phyloP scores from a whole-genome alignment of 1,139 yeast genomes.

The Geotrichum fermentans region DNA sequence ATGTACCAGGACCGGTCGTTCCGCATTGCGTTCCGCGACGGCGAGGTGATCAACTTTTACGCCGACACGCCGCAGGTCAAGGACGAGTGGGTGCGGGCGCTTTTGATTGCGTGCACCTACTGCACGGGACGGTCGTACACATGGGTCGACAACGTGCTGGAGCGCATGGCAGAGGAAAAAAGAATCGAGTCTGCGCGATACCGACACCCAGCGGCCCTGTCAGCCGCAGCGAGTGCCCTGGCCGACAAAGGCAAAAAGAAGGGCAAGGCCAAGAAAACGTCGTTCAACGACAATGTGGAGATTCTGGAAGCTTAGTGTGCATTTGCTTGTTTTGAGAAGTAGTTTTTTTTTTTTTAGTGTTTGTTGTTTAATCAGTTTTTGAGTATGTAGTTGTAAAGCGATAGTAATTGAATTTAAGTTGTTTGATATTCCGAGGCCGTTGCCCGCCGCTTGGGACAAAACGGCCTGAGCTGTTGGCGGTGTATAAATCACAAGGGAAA shows the following conservation, averaged over 20 bases:
- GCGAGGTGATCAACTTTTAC: slow-evolving; percentile 60
- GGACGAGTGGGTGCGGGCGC: slow-evolving; percentile 49
- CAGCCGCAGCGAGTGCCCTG: background rate
- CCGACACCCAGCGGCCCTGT: slow-evolving; percentile 10
- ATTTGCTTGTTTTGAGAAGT: background rate
- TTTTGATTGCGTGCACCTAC: slow-evolving; percentile 30
- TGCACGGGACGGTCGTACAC: slow-evolving; percentile 31
- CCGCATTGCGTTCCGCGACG: slow-evolving; percentile 57
- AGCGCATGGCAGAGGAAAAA: slow-evolving; percentile 14
- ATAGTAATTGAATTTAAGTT: background rate
- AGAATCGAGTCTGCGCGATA: slow-evolving; percentile 12
- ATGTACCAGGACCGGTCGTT: slow-evolving; percentile 42
- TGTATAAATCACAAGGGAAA: too few relatives aligned
- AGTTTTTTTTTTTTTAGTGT: background rate
- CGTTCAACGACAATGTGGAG: slow-evolving; percentile 8
- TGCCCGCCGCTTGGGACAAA: background rate
- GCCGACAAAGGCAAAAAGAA: background rate
- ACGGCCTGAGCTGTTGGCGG: background rate
- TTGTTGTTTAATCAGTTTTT: background rate
- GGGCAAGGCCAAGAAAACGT: slow-evolving; percentile 12
- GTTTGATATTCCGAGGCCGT: too few relatives aligned
- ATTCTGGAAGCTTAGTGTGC: background rate
- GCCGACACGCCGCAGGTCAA: slow-evolving; percentile 55
- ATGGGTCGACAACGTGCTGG: slow-evolving; percentile 36
- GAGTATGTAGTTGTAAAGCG: background rate